Base-by-base conservation (phyloP, 2,329 filamentous ascomycete species). In the Amylocarpus encephaloides region DNA sequence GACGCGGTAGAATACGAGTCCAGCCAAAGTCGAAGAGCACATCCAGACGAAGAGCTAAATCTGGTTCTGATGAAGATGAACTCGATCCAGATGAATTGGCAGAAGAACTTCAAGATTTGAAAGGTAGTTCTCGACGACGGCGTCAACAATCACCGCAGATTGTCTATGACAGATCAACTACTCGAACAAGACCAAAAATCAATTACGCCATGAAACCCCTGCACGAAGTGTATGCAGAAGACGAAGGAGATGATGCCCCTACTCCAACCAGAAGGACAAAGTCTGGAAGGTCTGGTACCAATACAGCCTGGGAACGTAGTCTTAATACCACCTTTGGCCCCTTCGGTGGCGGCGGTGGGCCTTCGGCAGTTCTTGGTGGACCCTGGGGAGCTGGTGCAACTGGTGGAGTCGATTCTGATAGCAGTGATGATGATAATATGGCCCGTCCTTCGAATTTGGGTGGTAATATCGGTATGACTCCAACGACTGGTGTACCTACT, bases 301-400 rank as follows among this genome's bases (percentile, higher is more conserved):
- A 50, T 30, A 57, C 63, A 45, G 65, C 69, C 41, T 89, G 83
- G 83, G 88, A 92, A 64, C 85, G 90, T 44, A 88, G 79, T 50
- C 76, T 97, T 30, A 92, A 95, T 69, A 90, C 89, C 18, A 95
- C 90, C 0, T 88, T 85, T 64, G 93, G 93, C 7, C 93, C 93
- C 2, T 97, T 98, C 68, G 93, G 90, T 51, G 90, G 93, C 38
- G 87, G 86, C 41, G 82, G 84, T 39, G 88, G 88, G 33, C 78
- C 77, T 38, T 49, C 57, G 15, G 56, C 64, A 34, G 55, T 64
- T 16, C 64, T 67, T 51, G 78, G 83, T 30, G 88, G 88, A 1
- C 84, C 86, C 5, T 87, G 84, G 73, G 86, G 84, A 49, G 81
- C 81, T 39, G 85, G 80, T 11, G 86, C 86, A 18, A 80, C 81